Evolutionary conservation across 2,329 filamentous ascomycete genomes (phyloP), one percentile per base, ranked within the genome.

Genomic region (Clonostachys byssicola): DNA sequence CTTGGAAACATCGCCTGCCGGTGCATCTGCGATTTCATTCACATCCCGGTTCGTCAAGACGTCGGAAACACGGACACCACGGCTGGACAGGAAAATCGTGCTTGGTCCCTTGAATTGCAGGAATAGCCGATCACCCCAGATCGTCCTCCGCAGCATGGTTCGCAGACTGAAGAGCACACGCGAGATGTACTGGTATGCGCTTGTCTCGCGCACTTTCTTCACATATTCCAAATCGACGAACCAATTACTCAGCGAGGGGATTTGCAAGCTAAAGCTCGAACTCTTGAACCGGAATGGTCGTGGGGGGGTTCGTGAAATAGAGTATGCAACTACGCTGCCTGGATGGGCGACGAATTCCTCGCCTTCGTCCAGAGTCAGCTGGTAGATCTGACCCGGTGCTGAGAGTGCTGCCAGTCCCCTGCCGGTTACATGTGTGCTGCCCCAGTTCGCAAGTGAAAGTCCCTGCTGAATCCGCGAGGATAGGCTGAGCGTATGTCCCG

Each of bases 51-150:
- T 75, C 5, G 85, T 89, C 54, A 99, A 73, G 4, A 88, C 80
- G 54, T 99, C 92, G 46, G 81, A 83, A 40, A 95, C 71, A 14
- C 87, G 78, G 18, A 89, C 81, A 13, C 85, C 91, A n/a, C 92
- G 83, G 45, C 90, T 95, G 53, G 95, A 95, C 58, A 99, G 74
- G 40, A 97, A 76, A 43, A 99, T 80, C 3, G 88, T 96, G 6
- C 81, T 81, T 3, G 94, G 94, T 1, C 94, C 94, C 48, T 85
- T 80, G 63, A 99, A 96, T 60, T 89, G 88, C 34, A 99, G 73
- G 67, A 97, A 97, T 23, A 97, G 74, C 68, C 92, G 74, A 63
- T 99, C 94, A 18, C 94, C 94, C 89, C 91, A 97, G 48, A 99
- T 88, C 2, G 89, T 89, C 59, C 88, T 81, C 50, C 92, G 80